Conservation (phyloP, 2,329 filamentous ascomycete species). For the Elsinoe necatrix region DNA sequence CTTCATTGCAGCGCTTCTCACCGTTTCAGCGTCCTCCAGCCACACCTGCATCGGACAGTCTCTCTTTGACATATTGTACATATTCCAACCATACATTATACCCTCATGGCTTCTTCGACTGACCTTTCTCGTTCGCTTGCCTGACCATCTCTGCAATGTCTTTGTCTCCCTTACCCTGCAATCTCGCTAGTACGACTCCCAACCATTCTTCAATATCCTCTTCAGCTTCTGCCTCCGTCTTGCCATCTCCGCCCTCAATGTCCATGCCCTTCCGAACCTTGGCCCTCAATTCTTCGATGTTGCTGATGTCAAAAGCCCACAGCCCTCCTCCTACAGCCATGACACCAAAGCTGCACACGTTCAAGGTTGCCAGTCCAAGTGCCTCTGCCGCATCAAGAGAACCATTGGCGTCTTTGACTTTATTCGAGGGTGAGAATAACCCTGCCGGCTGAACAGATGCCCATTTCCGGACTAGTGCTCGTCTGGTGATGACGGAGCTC, state of each 20-base stretch:
- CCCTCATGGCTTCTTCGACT: conserved; percentile 21
- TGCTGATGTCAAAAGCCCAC: conserved; percentile 66
- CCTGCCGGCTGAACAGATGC: conserved; percentile 51
- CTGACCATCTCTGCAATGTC: conserved; percentile 26
- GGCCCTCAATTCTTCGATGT: conserved; percentile 47
- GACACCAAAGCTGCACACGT: conserved; percentile 67
- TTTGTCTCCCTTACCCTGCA: conserved; percentile 37
- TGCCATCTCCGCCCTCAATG: conserved; percentile 27
- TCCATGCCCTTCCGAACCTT: conserved; percentile 48
- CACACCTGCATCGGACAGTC: neutral
- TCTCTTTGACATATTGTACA: neutral
- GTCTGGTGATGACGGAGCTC: conserved; percentile 54
- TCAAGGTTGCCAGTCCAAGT: conserved; percentile 76
- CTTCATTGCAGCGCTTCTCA: neutral
- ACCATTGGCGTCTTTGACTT: conserved; percentile 47
- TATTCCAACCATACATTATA: neutral
- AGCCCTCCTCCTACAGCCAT: conserved; percentile 64
- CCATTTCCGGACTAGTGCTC: conserved; percentile 58
- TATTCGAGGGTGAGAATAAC: conserved; percentile 61
- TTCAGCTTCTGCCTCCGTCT: conserved; percentile 45
- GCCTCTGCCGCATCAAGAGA: conserved; percentile 72
- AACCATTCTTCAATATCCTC: conserved; percentile 49
- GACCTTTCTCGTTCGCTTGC: conserved; percentile 25
- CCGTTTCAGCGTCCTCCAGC: neutral
- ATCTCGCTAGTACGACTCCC: conserved; percentile 39